phyloP scores from a whole-genome alignment of 306 rosid species.

The Gillenia trifoliata region DNA sequence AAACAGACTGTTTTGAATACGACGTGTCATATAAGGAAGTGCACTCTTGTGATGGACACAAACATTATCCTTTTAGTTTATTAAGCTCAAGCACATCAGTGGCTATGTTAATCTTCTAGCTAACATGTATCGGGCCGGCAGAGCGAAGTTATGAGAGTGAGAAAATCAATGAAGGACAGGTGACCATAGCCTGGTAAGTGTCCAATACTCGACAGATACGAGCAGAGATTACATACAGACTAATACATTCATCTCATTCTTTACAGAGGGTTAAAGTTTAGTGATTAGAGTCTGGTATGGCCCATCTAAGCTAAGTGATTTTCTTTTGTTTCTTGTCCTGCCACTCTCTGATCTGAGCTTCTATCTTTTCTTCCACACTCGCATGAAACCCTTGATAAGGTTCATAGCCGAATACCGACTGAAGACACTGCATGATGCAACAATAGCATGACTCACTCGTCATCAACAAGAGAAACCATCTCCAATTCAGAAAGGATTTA shows the following conservation, averaged over 20 bases:
- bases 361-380: constrained; percentile 56
- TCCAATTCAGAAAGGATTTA: background rate
- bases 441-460: background rate
- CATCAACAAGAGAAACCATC: background rate
- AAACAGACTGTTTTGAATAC: too few species aligned
- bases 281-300: background rate
- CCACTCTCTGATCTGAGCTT: constrained; percentile 59
- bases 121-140: constrained; percentile 51
- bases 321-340: constrained; percentile 57
- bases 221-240: background rate
- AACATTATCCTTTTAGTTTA: too few species aligned
- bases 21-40: too few species aligned
- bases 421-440: constrained; percentile 45
- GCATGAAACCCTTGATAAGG: constrained; percentile 71
- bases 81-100: too few species aligned
- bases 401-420: constrained; percentile 54
- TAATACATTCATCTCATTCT: constrained; percentile 1
- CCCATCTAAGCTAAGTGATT: constrained; percentile 23
- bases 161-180: constrained; percentile 43
- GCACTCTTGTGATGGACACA: too few species aligned
- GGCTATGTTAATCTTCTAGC: too few species aligned
- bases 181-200: constrained; percentile 46
- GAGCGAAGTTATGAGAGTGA: constrained; percentile 43
- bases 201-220: background rate
- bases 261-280: background rate